phyloP scores from a whole-genome alignment of 2,329 filamentous ascomycete species.

The Zasmidium citrigriseum region DNA sequence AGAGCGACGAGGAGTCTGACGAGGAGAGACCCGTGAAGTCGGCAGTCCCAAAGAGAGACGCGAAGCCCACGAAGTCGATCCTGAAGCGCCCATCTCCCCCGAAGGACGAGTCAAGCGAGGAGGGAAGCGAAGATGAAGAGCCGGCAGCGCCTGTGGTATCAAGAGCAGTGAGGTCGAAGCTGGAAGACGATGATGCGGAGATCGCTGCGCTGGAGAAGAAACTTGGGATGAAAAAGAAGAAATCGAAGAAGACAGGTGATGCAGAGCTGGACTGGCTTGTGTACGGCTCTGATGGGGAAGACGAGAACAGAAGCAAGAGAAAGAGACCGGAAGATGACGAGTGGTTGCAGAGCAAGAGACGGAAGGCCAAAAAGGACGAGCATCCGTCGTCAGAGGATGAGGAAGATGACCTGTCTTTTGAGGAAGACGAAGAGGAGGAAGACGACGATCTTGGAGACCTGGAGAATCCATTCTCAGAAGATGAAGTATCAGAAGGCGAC shows the following conservation, averaged over 20 bases:
- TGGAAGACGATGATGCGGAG: conserved; percentile 82
- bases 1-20: background rate
- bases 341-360: conserved; percentile 60
- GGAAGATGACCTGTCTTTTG: conserved; percentile 1
- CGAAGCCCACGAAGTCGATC: conserved; percentile 10
- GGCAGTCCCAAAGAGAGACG: background rate
- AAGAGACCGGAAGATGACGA: conserved; percentile 60
- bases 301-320: conserved; percentile 56
- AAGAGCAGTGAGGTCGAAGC: conserved; percentile 45
- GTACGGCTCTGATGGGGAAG: conserved; percentile 53
- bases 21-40: background rate
- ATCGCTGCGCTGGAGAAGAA: conserved; percentile 87
- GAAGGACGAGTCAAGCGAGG: conserved; percentile 8
- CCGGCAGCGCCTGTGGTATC: conserved; percentile 12
- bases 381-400: conserved; percentile 25
- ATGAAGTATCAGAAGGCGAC: conserved; percentile 32
- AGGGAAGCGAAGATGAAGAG: conserved; percentile 13
- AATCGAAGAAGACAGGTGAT: conserved; percentile 70
- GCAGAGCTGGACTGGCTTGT: conserved; percentile 82
- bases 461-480: conserved; percentile 36
- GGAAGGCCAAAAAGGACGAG: conserved; percentile 46
- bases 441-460: conserved; percentile 41
- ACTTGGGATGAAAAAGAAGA: conserved; percentile 77
- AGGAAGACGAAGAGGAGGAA: conserved; percentile 31
- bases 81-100: conserved; percentile 8